Evolutionary conservation across 208 protist species (phyloP).

Genomic region (Trypanosoma avium): DNA sequence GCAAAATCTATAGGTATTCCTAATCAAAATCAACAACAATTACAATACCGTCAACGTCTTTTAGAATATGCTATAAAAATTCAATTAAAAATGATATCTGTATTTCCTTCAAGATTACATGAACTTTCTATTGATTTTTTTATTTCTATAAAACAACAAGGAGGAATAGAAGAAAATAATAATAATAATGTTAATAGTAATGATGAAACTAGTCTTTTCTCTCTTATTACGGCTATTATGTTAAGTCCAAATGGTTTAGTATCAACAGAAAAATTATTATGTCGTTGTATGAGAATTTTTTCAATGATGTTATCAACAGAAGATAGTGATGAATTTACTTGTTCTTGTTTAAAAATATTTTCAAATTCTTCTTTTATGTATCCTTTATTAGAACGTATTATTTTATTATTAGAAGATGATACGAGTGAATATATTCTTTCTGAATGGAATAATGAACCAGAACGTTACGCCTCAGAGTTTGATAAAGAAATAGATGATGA

Average conservation of each 20-base stretch:
- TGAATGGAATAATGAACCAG: constrained; percentile 53
- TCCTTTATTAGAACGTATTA: constrained; percentile 37
- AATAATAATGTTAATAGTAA: no score
- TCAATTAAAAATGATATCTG: constrained; percentile 38
- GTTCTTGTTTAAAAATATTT: constrained; percentile 24
- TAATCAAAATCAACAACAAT: constrained; percentile 7
- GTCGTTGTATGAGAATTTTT: constrained; percentile 55
- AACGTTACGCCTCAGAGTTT: constrained; percentile 48
- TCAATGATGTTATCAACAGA: constrained; percentile 41
- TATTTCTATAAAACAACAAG: constrained; percentile 1
- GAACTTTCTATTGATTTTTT: constrained; percentile 50
- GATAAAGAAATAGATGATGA: constrained; percentile 58
- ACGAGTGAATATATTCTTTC: constrained; percentile 21
- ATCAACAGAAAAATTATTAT: constrained; percentile 62
- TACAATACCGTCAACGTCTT: constrained; percentile 36
- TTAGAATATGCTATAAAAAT: constrained; percentile 78
- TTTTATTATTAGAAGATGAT: constrained; percentile 64
- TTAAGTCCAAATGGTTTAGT: constrained; percentile 17
- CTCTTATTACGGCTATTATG: constrained; percentile 38
- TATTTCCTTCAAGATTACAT: constrained; percentile 45
- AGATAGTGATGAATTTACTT: constrained; percentile 51
- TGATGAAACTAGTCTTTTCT: constrained; percentile 10
- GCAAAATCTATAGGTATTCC: constrained; percentile 9
- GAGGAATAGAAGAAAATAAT: no score
- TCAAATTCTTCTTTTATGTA: constrained; percentile 22